phyloP scores from a whole-genome alignment of 2,329 filamentous ascomycete species.

The Epichloe glyceriae region DNA sequence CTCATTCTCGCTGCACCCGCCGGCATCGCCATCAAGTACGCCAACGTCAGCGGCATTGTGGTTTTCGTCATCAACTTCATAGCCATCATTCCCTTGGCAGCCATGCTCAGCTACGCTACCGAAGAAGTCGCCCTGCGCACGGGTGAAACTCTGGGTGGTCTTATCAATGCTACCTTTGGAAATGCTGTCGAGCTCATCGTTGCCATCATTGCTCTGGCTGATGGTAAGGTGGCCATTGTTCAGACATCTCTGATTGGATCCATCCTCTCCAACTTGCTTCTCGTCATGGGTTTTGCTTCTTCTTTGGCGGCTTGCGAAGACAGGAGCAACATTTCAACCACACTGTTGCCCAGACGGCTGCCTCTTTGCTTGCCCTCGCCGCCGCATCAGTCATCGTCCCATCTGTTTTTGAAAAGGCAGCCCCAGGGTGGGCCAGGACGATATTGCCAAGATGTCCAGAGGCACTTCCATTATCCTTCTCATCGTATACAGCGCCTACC shows the following conservation, averaged over 20 bases:
- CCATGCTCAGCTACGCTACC: slow-evolving; percentile 75
- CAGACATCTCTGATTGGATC: slow-evolving; percentile 87
- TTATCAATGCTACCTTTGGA: slow-evolving; percentile 87
- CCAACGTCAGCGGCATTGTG: slow-evolving; percentile 42
- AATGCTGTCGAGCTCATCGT: slow-evolving; percentile 87
- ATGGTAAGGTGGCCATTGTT: slow-evolving; percentile 69
- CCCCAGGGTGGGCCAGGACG: slow-evolving; percentile 24
- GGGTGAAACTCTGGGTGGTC: slow-evolving; percentile 75
- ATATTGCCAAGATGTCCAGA: slow-evolving; percentile 52
- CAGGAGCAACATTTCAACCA: slow-evolving; percentile 82
- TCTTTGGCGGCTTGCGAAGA: slow-evolving; percentile 69
- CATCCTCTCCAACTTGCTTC: slow-evolving; percentile 79
- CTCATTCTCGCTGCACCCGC: slow-evolving; percentile 65
- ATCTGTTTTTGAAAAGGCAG: slow-evolving; percentile 60
- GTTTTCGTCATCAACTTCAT: slow-evolving; percentile 88
- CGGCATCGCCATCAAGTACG: slow-evolving; percentile 64
- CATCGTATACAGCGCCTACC: slow-evolving; percentile 69
- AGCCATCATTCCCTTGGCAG: slow-evolving; percentile 81
- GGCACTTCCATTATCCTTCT: slow-evolving; percentile 71
- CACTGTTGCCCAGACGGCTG: slow-evolving; percentile 80
- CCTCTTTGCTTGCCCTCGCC: slow-evolving; percentile 65
- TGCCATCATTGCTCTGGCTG: slow-evolving; percentile 65
- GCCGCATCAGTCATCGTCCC: slow-evolving; percentile 79
- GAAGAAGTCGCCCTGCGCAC: slow-evolving; percentile 76
- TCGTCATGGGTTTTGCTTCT: slow-evolving; percentile 92